A percentile compares a stretch with the other conserved stretches of the same genome.
These are phyloP conservation scores for Trametes cubensis DNA, from an alignment of 768 basidiomycete genomes.

Conservation along the genomic window DNA sequence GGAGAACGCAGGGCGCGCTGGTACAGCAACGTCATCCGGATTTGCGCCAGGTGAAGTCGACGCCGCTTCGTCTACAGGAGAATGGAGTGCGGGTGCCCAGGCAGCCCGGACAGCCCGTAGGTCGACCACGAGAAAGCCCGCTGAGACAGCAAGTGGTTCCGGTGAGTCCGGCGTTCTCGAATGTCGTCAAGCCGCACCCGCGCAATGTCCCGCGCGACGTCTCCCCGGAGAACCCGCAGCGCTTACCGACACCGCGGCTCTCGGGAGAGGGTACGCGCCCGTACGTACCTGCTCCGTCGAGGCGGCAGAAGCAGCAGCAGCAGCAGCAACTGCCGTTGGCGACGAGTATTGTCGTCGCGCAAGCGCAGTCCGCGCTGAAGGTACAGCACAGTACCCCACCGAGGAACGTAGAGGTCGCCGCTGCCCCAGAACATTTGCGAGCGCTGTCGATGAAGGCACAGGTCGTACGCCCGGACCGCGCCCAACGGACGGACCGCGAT, in stretches of 20 bases:
- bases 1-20: not conserved
- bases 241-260: conserved; percentile 10
- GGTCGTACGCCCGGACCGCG: conserved; percentile 11
- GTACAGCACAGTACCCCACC: not conserved
- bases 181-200: conserved; percentile 8
- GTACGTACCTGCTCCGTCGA: not conserved
- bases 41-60: conserved; percentile 9
- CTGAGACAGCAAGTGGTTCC: too few relatives aligned
- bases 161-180: not conserved
- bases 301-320: too few relatives aligned
- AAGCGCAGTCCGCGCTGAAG: not conserved
- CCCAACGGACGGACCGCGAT: not conserved
- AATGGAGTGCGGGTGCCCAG: not conserved
- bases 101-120: not conserved
- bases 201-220: conserved; percentile 19
- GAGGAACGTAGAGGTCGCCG: not conserved
- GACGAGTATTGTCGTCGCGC: not conserved
- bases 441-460: conserved; percentile 9
- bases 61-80: conserved; percentile 11
- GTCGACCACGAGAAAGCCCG: too few relatives aligned
- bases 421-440: conserved; percentile 1
- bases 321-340: not conserved
- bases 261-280: conserved; percentile 11
- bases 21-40: not conserved
- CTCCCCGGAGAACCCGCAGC: conserved; percentile 18